Conservation (phyloP, 257 asterid species). For the Ocimum tenuiflorum region DNA sequence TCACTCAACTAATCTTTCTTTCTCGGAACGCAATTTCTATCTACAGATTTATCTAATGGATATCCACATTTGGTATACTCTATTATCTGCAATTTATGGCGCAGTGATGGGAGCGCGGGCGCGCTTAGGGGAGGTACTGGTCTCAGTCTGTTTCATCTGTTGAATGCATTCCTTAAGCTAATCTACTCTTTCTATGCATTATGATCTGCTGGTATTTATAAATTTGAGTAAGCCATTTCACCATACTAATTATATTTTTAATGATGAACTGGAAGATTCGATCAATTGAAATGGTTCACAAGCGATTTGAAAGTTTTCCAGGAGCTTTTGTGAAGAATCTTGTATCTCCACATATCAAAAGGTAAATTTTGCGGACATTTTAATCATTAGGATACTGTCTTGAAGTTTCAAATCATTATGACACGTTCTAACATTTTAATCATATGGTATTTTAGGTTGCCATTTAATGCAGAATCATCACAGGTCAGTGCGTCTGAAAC, state of each 20-base stretch:
- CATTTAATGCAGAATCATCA: constrained; percentile 46
- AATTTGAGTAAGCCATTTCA: background rate
- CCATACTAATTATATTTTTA: constrained; percentile 2
- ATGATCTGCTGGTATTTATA: background rate
- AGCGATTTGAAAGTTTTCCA: constrained; percentile 96
- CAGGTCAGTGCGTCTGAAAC: constrained; percentile 48
- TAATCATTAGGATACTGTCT: too few species aligned
- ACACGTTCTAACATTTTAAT: constrained; percentile 21
- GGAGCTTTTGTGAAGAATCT: constrained; percentile 84
- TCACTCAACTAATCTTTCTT: background rate
- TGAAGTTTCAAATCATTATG: constrained; percentile 5
- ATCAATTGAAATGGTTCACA: constrained; percentile 91
- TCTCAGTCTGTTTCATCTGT: constrained; percentile 17
- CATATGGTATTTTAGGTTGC: constrained; percentile 53
- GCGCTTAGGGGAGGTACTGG: constrained; percentile 87
- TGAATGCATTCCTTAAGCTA: background rate
- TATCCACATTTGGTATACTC: constrained; percentile 88
- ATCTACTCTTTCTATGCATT: background rate
- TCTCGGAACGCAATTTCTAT: constrained; percentile 11
- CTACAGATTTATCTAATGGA: constrained; percentile 90
- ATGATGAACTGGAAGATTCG: constrained; percentile 60
- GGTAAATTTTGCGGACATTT: constrained; percentile 30
- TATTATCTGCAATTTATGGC: constrained; percentile 88
- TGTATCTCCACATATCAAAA: constrained; percentile 56
- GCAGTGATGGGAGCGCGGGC: constrained; percentile 96